Conservation (phyloP, 345 rosid species). For the Abelmoschus esculentus region DNA sequence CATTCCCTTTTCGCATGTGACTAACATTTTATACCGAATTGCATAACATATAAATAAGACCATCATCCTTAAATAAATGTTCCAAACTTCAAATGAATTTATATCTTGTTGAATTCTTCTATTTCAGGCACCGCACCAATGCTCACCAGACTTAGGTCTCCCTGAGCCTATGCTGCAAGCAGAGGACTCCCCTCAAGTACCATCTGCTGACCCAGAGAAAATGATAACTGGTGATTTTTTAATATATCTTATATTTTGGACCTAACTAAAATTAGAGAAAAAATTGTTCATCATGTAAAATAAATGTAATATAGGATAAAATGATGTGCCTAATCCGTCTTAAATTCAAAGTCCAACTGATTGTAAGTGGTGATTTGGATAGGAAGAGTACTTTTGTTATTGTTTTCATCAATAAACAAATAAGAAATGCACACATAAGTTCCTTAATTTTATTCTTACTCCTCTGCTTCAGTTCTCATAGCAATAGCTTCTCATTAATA, state of each 20-base stretch:
- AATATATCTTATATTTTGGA: background rate
- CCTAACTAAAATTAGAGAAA: background rate
- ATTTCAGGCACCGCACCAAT: background rate
- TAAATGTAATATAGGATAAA: background rate
- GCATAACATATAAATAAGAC: background rate
- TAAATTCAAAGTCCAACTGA: background rate
- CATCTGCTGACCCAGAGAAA: background rate
- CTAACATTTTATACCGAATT: background rate
- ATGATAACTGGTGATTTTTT: background rate
- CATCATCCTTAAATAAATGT: background rate
- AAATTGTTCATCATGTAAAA: background rate
- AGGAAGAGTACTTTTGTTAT: background rate
- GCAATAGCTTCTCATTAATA: background rate
- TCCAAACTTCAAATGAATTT: background rate
- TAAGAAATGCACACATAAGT: background rate
- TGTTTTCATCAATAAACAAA: background rate
- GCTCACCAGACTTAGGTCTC: background rate
- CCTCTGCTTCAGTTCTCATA: background rate
- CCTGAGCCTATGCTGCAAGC: background rate
- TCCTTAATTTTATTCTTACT: background rate
- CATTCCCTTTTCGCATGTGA: background rate
- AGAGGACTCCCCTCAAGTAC: background rate
- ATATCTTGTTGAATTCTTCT: background rate
- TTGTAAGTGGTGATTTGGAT: background rate
- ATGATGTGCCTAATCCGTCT: constrained; percentile 3